These are phyloP conservation scores for Podaxis sp. DNA, from an alignment of 768 basidiomycete species.

Conservation along the genomic window DNA sequence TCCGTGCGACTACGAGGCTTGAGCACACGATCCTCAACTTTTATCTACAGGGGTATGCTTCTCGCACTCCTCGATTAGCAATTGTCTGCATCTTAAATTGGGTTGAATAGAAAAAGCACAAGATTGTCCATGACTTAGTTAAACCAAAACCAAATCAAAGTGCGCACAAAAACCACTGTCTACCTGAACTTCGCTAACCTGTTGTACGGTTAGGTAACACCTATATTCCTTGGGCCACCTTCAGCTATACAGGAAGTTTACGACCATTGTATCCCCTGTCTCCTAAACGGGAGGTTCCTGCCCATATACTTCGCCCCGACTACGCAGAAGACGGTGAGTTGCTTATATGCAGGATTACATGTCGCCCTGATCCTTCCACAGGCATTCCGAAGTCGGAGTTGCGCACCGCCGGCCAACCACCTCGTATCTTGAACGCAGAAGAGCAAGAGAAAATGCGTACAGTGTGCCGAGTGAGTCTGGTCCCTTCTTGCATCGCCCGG, in stretches of 20 bases:
- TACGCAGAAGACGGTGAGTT: slow-evolving; percentile 58
- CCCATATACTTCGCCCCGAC: slow-evolving; percentile 83
- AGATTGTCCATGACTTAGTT: slow-evolving; percentile 66
- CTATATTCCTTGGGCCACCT: slow-evolving; percentile 76
- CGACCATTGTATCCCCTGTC: slow-evolving; percentile 89
- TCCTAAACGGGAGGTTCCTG: slow-evolving; percentile 69
- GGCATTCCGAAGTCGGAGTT: slow-evolving; percentile 59
- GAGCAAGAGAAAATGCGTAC: slow-evolving; percentile 89
- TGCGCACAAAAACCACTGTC: not conserved
- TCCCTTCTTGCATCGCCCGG: not conserved
- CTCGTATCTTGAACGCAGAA: slow-evolving; percentile 58
- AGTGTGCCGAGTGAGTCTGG: slow-evolving; percentile 69
- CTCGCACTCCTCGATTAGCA: slow-evolving; percentile 8
- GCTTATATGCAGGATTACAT: slow-evolving; percentile 5
- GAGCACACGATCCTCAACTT: slow-evolving; percentile 10
- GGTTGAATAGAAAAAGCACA: slow-evolving; percentile 72
- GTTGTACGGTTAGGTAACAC: slow-evolving; percentile 50
- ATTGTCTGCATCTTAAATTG: not conserved
- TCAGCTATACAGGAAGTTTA: slow-evolving; percentile 72
- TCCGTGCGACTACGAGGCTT: not conserved
- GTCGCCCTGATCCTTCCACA: slow-evolving; percentile 22
- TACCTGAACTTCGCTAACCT: not conserved
- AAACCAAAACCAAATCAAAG: slow-evolving; percentile 21
- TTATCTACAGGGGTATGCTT: slow-evolving; percentile 28
- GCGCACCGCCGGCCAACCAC: slow-evolving; percentile 53